phyloP scores from a whole-genome alignment of 306 rosid species.

The Cucumis melo region DNA sequence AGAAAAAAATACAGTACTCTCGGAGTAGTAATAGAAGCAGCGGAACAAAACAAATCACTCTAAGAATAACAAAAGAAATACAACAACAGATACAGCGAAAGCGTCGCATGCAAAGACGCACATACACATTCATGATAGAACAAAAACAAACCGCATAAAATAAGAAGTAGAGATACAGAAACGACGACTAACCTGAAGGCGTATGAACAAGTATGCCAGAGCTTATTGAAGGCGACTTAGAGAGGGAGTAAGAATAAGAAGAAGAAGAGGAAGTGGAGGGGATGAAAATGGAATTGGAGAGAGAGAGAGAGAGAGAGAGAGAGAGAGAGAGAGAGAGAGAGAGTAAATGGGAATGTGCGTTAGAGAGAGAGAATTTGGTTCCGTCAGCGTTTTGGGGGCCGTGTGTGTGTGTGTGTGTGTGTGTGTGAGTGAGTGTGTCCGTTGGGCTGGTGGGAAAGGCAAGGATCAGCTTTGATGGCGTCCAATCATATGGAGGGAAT shows the following conservation, averaged over 20 bases:
- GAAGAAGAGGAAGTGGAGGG: background rate
- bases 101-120: background rate
- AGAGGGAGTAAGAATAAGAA: background rate
- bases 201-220: background rate
- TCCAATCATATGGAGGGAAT: conserved; percentile 87
- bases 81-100: background rate
- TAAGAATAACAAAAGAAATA: background rate
- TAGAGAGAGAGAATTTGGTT: conserved; percentile 3
- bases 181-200: background rate
- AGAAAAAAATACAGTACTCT: too few relatives aligned
- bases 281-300: background rate
- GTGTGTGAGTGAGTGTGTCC: background rate
- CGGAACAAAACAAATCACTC: background rate
- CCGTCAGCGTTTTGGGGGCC: background rate
- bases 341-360: background rate
- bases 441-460: conserved; percentile 28
- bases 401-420: background rate
- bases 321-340: background rate
- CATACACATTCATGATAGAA: background rate
- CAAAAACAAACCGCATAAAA: background rate
- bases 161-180: background rate
- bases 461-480: background rate
- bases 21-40: too few relatives aligned
- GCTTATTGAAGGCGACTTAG: background rate
- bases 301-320: conserved; percentile 4